A percentile compares a stretch with the other conserved stretches of the same genome.
Conservation (phyloP, 257 asterid species). For the Plectranthus barbatus region DNA sequence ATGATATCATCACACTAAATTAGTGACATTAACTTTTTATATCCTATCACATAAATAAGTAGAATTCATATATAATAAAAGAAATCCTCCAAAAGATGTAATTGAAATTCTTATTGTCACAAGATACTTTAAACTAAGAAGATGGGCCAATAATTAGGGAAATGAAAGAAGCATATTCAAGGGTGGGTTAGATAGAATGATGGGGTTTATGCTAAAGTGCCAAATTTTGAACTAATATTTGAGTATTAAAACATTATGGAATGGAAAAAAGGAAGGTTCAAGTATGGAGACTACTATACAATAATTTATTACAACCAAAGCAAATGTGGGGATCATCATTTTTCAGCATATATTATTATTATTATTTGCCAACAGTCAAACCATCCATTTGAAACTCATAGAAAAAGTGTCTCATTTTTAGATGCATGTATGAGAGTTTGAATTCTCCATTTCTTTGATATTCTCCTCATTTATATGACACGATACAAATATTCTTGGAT, state of each 20-base stretch:
- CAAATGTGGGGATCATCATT: conserved; percentile 14
- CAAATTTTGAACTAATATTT: conserved; percentile 19
- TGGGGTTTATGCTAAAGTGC: conserved; percentile 35
- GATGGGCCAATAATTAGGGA: conserved; percentile 24
- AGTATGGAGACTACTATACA: conserved; percentile 40
- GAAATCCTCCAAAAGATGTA: no score
- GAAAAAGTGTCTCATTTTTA: neutral
- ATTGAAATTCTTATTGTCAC: no score
- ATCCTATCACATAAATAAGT: no score
- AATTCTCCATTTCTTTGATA: neutral
- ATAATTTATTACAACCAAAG: conserved; percentile 25
- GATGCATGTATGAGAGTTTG: neutral
- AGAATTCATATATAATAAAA: no score
- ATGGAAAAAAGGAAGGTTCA: conserved; percentile 16
- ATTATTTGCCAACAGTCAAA: conserved; percentile 35
- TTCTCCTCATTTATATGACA: neutral
- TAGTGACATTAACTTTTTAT: no score
- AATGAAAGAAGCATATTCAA: conserved; percentile 18
- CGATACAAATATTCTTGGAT: neutral
- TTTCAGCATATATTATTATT: conserved; percentile 18
- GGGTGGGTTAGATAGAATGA: conserved; percentile 32
- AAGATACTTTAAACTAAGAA: conserved; percentile 16
- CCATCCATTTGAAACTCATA: conserved; percentile 16
- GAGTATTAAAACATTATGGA: conserved; percentile 7
- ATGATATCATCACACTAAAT: no score